Evolutionary conservation across 1,284 basidiomycete species (phyloP), one percentile per base, ranked within the genome.

Genomic region (Leucoagaricus sp.): DNA sequence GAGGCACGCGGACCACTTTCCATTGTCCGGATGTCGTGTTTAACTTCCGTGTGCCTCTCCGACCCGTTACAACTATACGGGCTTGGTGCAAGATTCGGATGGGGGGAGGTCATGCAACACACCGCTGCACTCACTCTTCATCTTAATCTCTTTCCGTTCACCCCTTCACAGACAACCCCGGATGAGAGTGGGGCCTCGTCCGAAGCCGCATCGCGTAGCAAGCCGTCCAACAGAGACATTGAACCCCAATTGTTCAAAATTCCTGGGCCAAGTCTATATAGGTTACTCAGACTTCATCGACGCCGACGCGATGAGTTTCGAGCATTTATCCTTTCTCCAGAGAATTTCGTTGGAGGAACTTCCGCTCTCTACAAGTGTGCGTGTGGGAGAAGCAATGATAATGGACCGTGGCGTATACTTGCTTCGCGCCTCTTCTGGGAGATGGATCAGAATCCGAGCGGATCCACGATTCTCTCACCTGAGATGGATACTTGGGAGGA

Each of bases 1-100:
- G 72, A 73, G 45, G 65, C 75, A 7, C 72, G 68, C 5, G 75
- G 75, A 1, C 75, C 76, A 3, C 58, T 77, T 17, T 74, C 73
- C 17, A 53, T 72, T 48, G 69, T 77, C 17, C 71, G 74, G 1
- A 61, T 70, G 4, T 68, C 68, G 13, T 68, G 74, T 33, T 72
- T 72, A 1, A 62, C 72, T 2, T 74, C 75, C 3, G 52, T 68
- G 8, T 75, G 77, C 58, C 68, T 76, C 25, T 60, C 64, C 12
- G 65, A 71, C 3, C 73, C 75, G 5, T 58, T 77, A 25, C 67
- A 72, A 17, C 64, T 77, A 4, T 78, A 76, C 57, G 71, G 67
- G 0, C 63, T 78, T 29, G 66, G 75, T n/a, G 67, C 72, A 21
- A 69, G 69, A 15, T 71, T 72, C 49, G 72, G 67, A 3, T 78